Evolutionary conservation across 2,329 filamentous ascomycete species (phyloP), one percentile per base, ranked within the genome.

Genomic region (Shiraia bambusicola): DNA sequence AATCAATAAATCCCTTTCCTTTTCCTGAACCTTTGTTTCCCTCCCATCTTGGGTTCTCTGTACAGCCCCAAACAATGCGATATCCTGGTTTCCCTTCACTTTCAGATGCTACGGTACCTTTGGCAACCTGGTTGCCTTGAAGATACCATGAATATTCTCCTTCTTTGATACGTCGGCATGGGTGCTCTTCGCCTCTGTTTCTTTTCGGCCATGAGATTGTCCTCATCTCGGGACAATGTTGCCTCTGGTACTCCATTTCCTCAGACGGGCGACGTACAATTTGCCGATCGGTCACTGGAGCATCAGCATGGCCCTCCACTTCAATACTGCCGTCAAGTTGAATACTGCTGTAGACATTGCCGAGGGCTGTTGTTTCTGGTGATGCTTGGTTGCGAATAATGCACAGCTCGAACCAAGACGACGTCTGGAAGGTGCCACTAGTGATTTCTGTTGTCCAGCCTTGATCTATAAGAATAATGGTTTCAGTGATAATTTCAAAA

Each of bases 381-480:
- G n/a, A 13, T 6, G 4, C 28, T 36, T 15, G 22, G 42, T 34
- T 26, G 38, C 35, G 33, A 29, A 46, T 13, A 12, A 45, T 44
- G n/a, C 47, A 57, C 8, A 49, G 44, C 30, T 61, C 52, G 28
- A 50, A 55, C 44, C 52, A 63, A 3, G 54, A 60, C 2, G 52
- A 59, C 11, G 50, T 55, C 1, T 43, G 11, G 37, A 49, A 56
- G 2, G 50, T 41, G 2, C 47, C 54, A 34, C 7, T 10, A 1
- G 36, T 50, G 13, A 33, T 15, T 16, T 56, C 52, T 16, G 42
- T 50, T 8, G 54, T 55, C 48, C 47, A 59, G 2, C 52, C 51
- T 40, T 59, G 54, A 40, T 59, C 52, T 38, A 17, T 6, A 10
- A 24, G 2, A 14, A 9, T n/a, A 4, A 6, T 8, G 12, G 25